These are phyloP conservation scores for Asterionellopsis glacialis DNA, from an alignment of 108 stramenopile species.

Conservation along the genomic window DNA sequence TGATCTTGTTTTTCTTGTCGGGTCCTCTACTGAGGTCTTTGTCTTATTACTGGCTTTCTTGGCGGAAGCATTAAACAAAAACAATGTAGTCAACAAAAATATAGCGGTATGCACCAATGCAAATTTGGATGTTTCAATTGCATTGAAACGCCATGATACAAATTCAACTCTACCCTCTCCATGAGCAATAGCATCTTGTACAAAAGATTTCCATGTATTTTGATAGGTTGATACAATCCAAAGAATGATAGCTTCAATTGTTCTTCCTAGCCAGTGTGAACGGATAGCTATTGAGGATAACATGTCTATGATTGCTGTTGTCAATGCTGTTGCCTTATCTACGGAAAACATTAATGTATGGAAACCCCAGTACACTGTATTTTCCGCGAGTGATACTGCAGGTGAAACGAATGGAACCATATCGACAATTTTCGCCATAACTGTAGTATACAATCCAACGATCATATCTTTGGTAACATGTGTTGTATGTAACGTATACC, in stretches of 20 bases:
- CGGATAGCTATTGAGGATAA: too few relatives aligned
- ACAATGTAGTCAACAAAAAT: constrained; percentile 26
- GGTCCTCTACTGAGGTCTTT: too few relatives aligned
- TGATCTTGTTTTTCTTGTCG: too few relatives aligned
- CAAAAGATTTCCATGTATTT: background rate
- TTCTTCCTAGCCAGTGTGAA: background rate
- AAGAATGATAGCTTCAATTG: background rate
- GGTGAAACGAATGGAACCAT: background rate
- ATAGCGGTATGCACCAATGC: constrained; percentile 34
- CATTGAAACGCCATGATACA: constrained; percentile 30
- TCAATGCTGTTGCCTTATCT: background rate
- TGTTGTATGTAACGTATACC: constrained; percentile 7
- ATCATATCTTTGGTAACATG: background rate
- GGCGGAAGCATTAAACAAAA: constrained; percentile 22
- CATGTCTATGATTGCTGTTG: background rate
- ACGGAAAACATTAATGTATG: background rate
- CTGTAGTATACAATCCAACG: background rate
- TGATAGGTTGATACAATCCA: background rate
- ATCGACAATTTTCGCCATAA: background rate
- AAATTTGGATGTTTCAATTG: constrained; percentile 21
- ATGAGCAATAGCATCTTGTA: background rate
- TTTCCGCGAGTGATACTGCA: background rate
- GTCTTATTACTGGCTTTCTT: background rate
- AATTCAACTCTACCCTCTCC: background rate
- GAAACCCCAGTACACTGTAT: background rate